Evolutionary conservation across 2,329 filamentous ascomycete species (phyloP).

Genomic region (Aureobasidium sp.): DNA sequence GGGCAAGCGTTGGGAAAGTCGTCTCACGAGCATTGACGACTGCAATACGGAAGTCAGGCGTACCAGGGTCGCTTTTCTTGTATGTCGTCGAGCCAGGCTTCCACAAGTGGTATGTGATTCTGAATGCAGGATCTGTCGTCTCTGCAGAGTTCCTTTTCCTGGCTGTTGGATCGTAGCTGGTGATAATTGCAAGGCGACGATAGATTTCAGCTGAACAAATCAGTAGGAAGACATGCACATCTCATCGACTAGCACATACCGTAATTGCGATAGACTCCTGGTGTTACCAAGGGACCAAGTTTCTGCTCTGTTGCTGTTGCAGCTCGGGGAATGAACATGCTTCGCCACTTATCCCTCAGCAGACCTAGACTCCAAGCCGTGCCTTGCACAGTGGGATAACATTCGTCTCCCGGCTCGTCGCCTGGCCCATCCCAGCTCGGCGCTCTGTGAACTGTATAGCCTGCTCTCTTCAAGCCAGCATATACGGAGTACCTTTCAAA

Average conservation of each 20-base stretch:
- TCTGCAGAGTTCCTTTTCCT: conserved; percentile 17
- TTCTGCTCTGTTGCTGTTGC: conserved; percentile 1
- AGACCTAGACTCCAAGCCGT: conserved; percentile 8
- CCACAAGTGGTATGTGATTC: conserved; percentile 73
- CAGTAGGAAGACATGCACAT: not conserved
- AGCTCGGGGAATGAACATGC: not conserved
- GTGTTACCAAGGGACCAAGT: conserved; percentile 41
- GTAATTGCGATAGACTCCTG: conserved; percentile 48
- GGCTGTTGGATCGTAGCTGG: conserved; percentile 54
- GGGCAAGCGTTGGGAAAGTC: conserved; percentile 62
- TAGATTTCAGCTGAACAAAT: conserved; percentile 54
- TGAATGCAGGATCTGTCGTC: conserved; percentile 48
- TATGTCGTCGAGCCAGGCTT: conserved; percentile 59
- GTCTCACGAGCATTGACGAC: conserved; percentile 70
- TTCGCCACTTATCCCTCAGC: not conserved
- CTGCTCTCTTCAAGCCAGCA: conserved; percentile 69
- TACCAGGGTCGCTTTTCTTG: conserved; percentile 68
- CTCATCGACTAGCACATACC: conserved; percentile 20
- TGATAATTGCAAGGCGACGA: conserved; percentile 63
- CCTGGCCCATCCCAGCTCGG: conserved; percentile 33
- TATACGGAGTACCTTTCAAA: conserved; percentile 86
- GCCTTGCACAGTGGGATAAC: conserved; percentile 17
- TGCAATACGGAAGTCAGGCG: conserved; percentile 79
- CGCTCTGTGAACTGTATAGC: conserved; percentile 73
- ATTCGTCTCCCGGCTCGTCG: conserved; percentile 16